A percentile compares a stretch with the other conserved stretches of the same genome.
These are phyloP conservation scores for Malassezia pachydermatis DNA, from an alignment of 1,284 basidiomycete species.

Conservation along the genomic window DNA sequence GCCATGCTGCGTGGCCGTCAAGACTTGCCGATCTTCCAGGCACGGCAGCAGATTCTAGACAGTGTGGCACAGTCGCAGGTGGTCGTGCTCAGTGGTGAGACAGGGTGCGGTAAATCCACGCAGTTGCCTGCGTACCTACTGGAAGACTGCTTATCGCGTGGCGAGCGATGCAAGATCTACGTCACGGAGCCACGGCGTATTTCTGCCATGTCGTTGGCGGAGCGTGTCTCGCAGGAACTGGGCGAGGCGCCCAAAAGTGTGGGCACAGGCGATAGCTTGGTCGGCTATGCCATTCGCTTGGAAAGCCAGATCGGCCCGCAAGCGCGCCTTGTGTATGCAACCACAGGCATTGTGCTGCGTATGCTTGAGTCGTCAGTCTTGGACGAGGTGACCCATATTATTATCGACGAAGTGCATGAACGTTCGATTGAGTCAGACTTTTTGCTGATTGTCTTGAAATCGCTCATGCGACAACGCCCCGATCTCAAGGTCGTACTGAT, in stretches of 20 bases:
- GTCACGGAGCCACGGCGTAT: slow-evolving; percentile 95
- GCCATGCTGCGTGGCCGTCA: slow-evolving; percentile 74
- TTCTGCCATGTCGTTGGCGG: slow-evolving; percentile 90
- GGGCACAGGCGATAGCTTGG: slow-evolving; percentile 67
- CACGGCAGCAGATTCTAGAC: slow-evolving; percentile 65
- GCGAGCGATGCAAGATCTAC: slow-evolving; percentile 78
- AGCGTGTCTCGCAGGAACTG: slow-evolving; percentile 84
- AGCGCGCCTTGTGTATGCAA: slow-evolving; percentile 54
- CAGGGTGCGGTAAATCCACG: slow-evolving; percentile 96
- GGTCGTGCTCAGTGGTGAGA: slow-evolving; percentile 89
- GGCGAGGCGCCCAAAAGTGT: slow-evolving; percentile 75
- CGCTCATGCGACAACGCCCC: slow-evolving; percentile 66
- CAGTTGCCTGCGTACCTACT: slow-evolving; percentile 91
- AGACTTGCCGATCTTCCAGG: slow-evolving; percentile 74
- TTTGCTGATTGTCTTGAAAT: slow-evolving; percentile 84
- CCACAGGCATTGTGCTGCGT: slow-evolving; percentile 88
- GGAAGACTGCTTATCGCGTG: slow-evolving; percentile 74
- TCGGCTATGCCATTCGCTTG: slow-evolving; percentile 89
- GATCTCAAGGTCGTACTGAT: slow-evolving; percentile 88
- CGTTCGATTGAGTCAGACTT: slow-evolving; percentile 96
- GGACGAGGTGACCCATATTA: slow-evolving; percentile 85
- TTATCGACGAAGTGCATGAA: slow-evolving; percentile 84
- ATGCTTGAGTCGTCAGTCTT: slow-evolving; percentile 89
- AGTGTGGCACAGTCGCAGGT: slow-evolving; percentile 70
- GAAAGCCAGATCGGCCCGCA: slow-evolving; percentile 60